A percentile compares a stretch with the other conserved stretches of the same genome.
Evolutionary conservation across 208 protist species (phyloP).

Genomic region (Crithidia fasciculata): DNA sequence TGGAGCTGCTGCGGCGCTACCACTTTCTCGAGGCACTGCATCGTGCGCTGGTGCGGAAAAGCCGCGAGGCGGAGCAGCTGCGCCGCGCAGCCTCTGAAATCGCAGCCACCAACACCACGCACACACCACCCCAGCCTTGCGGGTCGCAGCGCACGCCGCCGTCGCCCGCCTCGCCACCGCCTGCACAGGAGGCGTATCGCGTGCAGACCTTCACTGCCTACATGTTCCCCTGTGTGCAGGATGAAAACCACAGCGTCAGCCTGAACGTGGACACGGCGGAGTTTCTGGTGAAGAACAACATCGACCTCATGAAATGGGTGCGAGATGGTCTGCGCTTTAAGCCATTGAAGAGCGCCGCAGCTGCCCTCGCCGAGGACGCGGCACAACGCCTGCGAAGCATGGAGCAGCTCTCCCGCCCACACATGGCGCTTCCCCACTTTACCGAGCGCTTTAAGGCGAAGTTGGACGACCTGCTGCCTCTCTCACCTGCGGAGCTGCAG

Average conservation of each 20-base stretch:
- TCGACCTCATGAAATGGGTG: conserved; percentile 73
- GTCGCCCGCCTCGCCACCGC: background rate
- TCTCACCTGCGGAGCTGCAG: conserved; percentile 23
- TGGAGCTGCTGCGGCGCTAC: conserved; percentile 17
- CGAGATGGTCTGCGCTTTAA: conserved; percentile 52
- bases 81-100: too few relatives aligned
- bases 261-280: conserved; percentile 53
- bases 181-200: conserved; percentile 4
- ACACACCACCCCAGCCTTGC: too few relatives aligned
- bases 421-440: conserved; percentile 20
- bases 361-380: conserved; percentile 14
- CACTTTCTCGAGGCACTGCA: conserved; percentile 27
- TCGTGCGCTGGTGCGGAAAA: background rate
- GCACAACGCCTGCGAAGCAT: background rate
- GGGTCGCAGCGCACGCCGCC: background rate
- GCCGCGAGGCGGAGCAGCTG: background rate
- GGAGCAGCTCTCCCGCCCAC: conserved; percentile 6
- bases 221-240: conserved; percentile 46
- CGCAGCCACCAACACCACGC: too few relatives aligned
- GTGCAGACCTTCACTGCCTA: conserved; percentile 58
- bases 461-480: conserved; percentile 23
- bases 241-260: conserved; percentile 24
- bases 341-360: conserved; percentile 31
- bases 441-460: conserved; percentile 7
- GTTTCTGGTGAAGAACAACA: conserved; percentile 68